Evolutionary conservation across 345 rosid species (phyloP), one percentile per base, ranked within the genome.

Genomic region (Zanthoxylum bungeanum): DNA sequence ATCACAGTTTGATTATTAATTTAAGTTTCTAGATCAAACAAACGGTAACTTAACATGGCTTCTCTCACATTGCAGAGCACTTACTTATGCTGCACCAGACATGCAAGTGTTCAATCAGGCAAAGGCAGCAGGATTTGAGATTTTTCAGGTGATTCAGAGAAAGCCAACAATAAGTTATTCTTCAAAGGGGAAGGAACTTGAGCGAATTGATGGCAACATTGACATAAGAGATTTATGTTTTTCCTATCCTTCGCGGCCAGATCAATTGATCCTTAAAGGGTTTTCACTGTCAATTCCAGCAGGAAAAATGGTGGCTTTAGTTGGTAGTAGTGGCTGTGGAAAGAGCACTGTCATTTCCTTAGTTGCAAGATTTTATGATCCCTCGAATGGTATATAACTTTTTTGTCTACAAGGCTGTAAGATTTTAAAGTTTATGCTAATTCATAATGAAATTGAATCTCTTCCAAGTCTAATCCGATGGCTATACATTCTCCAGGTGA

Each of bases 21-120:
- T 39, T 44, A 14, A 27, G 28, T 0, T 55, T 55, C 25, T 25
- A 25, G 33, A 6, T 55, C 33, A 55, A 27, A 11, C 33, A 55
- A 27, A 11, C 8, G 28, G 8, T 25, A 55, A 53, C 6, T 55
- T 55, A 11, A 55, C 33, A 52, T 52, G 47, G 42, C 6, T 25
- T 53, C 36, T 9, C 64, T 44, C 36, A 10, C 36, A 24, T 51
- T 80, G 77, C 83, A 89, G 91, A 67, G 75, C 91, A 56, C 84
- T 89, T 36, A 89, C 89, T 60, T 79, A 79, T 71, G 88, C 93
- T 55, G 88, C 93, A 37, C 88, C 93, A 37, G 91, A 88, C 76
- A 75, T 86, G 77, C 90, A 86, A 86, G 70, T 85, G 22, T 88
- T 88, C 81, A 86, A 81, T 67, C 86, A 86, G 64, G 91, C 91